Percentiles rank a stretch among this genome's conserved stretches.
phyloP scores from a whole-genome alignment of 1,284 basidiomycete genomes.

The Volvariella surrecta region DNA sequence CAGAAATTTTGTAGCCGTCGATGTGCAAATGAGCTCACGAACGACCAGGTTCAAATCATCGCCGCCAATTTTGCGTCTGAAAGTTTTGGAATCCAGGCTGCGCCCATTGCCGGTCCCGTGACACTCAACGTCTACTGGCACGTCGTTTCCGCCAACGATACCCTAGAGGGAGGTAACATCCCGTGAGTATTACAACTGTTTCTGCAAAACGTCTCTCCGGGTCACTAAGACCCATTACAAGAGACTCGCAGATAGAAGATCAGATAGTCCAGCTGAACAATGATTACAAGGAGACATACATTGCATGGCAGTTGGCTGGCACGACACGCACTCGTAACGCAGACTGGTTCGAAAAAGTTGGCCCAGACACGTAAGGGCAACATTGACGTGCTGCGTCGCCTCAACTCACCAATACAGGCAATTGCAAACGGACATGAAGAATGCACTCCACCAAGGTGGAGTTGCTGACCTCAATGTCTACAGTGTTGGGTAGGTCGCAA shows the following conservation, averaged over 20 bases:
- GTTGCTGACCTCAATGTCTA: conserved; percentile 41
- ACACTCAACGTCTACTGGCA: conserved; percentile 26
- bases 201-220: not conserved
- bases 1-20: too few species aligned
- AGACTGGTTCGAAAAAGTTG: conserved; percentile 28
- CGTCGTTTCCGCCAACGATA: conserved; percentile 23
- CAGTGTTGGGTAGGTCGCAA: conserved; percentile 30
- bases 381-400: not conserved
- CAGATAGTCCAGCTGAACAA: conserved; percentile 25
- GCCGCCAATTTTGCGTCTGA: too few species aligned
- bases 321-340: conserved; percentile 26
- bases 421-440: conserved; percentile 17
- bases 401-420: conserved; percentile 6
- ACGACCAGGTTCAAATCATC: too few species aligned
- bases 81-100: too few species aligned
- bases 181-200: conserved; percentile 14
- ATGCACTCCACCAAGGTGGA: conserved; percentile 31
- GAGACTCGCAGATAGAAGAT: conserved; percentile 21
- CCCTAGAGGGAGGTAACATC: conserved; percentile 22
- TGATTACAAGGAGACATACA: conserved; percentile 21
- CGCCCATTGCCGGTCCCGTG: conserved; percentile 3
- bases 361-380: conserved; percentile 18
- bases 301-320: conserved; percentile 24
- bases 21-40: too few species aligned
- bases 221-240: conserved; percentile 7